Evolutionary conservation across 1,139 yeast genomes (phyloP).

Genomic region (Hansenula anomala): DNA sequence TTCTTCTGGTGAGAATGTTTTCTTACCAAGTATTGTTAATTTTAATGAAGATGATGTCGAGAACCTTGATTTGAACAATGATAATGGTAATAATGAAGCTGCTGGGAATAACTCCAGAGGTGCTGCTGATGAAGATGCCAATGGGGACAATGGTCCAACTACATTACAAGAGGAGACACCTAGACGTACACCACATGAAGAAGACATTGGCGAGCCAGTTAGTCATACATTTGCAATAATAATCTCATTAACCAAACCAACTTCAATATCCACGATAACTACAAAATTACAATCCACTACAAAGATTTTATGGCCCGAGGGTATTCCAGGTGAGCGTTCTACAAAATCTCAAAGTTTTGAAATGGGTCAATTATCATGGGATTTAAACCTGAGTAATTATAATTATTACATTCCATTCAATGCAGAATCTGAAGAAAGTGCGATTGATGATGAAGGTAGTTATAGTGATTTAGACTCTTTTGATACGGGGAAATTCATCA

Average conservation of each 20-base stretch:
- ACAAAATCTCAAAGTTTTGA: constrained; percentile 42
- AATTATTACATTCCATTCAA: constrained; percentile 39
- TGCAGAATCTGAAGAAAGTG: constrained; percentile 14
- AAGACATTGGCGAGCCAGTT: constrained; percentile 15
- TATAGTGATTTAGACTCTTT: constrained; percentile 4
- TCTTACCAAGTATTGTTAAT: constrained; percentile 14
- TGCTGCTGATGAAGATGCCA: constrained; percentile 4
- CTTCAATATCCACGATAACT: constrained; percentile 22
- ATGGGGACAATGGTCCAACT: background rate
- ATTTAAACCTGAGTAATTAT: constrained; percentile 36
- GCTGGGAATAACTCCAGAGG: background rate
- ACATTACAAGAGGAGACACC: background rate
- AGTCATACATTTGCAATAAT: constrained; percentile 24
- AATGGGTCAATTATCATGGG: constrained; percentile 46
- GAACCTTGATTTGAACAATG: constrained; percentile 9
- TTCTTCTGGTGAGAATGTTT: constrained; percentile 17
- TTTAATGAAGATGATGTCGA: constrained; percentile 12
- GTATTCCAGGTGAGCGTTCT: constrained; percentile 43
- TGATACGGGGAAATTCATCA: constrained; percentile 13
- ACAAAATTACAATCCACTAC: constrained; percentile 27
- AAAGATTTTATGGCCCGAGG: constrained; percentile 49
- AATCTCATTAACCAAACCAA: constrained; percentile 23
- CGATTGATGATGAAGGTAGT: constrained; percentile 21
- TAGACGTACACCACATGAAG: background rate
- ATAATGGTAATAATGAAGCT: constrained; percentile 5